A percentile compares a stretch with the other conserved stretches of the same genome.
These are phyloP conservation scores for Quercus berberidifolia DNA, from an alignment of 306 rosid genomes.

Conservation along the genomic window DNA sequence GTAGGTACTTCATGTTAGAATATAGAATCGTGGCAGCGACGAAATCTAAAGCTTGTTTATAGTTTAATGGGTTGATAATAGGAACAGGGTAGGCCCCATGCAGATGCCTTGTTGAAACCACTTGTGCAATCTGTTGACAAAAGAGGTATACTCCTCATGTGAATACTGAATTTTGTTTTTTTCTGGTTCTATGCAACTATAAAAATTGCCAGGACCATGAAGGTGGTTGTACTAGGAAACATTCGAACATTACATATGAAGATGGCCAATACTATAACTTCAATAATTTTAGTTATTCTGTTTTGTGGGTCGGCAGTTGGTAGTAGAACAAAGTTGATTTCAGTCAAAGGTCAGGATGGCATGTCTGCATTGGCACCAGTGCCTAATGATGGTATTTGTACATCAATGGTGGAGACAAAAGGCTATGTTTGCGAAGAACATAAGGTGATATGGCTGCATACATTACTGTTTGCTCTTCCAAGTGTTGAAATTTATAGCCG, in stretches of 20 bases:
- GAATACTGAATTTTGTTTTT: constrained; percentile 16
- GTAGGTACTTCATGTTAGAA: constrained; percentile 10
- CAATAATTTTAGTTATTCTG: constrained; percentile 18
- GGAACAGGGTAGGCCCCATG: constrained; percentile 15
- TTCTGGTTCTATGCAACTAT: constrained; percentile 14
- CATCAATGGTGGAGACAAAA: constrained; percentile 49
- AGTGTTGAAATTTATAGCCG: constrained; percentile 9
- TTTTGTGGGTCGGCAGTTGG: constrained; percentile 14
- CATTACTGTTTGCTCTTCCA: constrained; percentile 12
- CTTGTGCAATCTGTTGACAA: constrained; percentile 5
- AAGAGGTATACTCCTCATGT: constrained; percentile 7
- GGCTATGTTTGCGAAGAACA: constrained; percentile 72
- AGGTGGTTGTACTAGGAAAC: background rate
- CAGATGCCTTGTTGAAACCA: constrained; percentile 25
- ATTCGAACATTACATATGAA: constrained; percentile 12
- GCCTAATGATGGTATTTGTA: constrained; percentile 44
- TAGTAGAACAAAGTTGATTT: constrained; percentile 12
- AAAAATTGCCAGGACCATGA: constrained; percentile 1
- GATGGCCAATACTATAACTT: constrained; percentile 27
- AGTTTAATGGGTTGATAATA: background rate
- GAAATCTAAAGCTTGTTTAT: constrained; percentile 4
- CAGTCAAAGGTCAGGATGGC: background rate
- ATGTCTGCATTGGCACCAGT: constrained; percentile 1
- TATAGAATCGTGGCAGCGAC: constrained; percentile 18
- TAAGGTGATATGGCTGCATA: constrained; percentile 22